phyloP scores from a whole-genome alignment of 2,329 filamentous ascomycete genomes.

The Aspergillus sp. region DNA sequence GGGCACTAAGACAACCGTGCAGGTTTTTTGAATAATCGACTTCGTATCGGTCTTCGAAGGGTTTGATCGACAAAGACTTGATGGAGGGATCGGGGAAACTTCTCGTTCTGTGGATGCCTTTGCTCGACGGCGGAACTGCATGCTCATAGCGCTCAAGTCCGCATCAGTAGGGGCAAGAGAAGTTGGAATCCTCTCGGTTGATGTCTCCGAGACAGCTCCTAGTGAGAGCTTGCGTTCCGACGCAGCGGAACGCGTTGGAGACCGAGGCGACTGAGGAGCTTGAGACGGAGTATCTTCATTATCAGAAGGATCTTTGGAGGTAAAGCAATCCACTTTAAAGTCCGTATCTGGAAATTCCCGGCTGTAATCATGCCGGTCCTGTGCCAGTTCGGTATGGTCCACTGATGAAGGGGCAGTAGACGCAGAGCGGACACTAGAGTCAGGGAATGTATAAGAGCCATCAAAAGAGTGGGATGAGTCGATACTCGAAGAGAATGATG shows the following conservation, averaged over 20 bases:
- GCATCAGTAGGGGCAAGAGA: slow-evolving; percentile 33
- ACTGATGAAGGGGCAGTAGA: slow-evolving; percentile 11
- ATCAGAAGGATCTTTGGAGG: background rate
- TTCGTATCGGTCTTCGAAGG: slow-evolving; percentile 47
- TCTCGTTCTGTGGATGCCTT: slow-evolving; percentile 49
- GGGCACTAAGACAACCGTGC: slow-evolving; percentile 68
- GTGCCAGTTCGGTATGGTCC: slow-evolving; percentile 2
- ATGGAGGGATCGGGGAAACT: slow-evolving; percentile 60
- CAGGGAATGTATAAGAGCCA: slow-evolving; percentile 13
- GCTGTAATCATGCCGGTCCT: background rate
- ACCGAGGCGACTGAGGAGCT: background rate
- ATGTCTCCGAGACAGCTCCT: background rate
- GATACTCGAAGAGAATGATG: slow-evolving; percentile 28
- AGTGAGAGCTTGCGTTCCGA: background rate
- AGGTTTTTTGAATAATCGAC: slow-evolving; percentile 67
- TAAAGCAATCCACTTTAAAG: background rate
- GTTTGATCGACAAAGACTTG: slow-evolving; percentile 51
- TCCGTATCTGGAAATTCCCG: background rate
- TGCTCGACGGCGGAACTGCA: slow-evolving; percentile 45
- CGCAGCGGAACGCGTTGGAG: background rate
- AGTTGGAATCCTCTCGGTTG: background rate
- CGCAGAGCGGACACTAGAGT: slow-evolving; percentile 14
- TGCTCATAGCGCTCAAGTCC: slow-evolving; percentile 23
- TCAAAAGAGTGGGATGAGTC: slow-evolving; percentile 39
- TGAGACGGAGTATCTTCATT: background rate